A percentile compares a stretch with the other conserved stretches of the same genome.
Evolutionary conservation across 2,329 filamentous ascomycete genomes (phyloP).

Genomic region (Massarina eburnea): DNA sequence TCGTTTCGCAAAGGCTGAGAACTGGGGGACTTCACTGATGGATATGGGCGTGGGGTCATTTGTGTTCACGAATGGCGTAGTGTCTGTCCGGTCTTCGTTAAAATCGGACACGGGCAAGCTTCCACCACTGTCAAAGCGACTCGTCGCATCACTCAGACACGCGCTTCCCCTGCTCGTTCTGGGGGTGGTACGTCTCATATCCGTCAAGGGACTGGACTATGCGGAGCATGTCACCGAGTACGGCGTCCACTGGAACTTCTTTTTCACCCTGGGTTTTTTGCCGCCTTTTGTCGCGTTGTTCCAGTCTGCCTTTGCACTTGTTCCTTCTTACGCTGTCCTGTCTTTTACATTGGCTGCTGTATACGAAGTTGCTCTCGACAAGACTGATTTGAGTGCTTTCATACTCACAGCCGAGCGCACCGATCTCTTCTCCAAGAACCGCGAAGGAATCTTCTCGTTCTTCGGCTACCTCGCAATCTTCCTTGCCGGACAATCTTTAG

Average conservation of each 20-base stretch:
- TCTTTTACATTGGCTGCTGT: conserved; percentile 66
- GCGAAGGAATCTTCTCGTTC: conserved; percentile 95
- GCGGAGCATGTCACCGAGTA: conserved; percentile 97
- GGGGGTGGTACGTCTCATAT: conserved; percentile 78
- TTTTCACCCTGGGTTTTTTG: conserved; percentile 89
- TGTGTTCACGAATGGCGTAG: conserved; percentile 89
- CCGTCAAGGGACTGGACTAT: conserved; percentile 92
- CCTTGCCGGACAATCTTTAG: conserved; percentile 81
- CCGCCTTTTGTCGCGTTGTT: conserved; percentile 87
- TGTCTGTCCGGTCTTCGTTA: conserved; percentile 80
- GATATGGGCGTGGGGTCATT: conserved; percentile 96
- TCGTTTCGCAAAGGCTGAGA: conserved; percentile 96
- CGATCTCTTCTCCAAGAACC: conserved; percentile 82
- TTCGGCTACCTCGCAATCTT: conserved; percentile 94
- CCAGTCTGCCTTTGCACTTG: conserved; percentile 67
- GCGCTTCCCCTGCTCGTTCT: conserved; percentile 80
- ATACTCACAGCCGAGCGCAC: conserved; percentile 80
- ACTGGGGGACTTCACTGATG: conserved; percentile 99
- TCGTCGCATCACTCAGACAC: conserved; percentile 72
- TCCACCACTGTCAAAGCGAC: conserved; percentile 57
- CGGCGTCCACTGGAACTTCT: conserved; percentile 99
- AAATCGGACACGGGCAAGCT: conserved; percentile 62
- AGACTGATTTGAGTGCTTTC: conserved; percentile 75
- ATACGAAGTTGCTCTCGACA: conserved; percentile 76
- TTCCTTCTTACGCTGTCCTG: conserved; percentile 77